Conservation (phyloP, 1,284 basidiomycete species). For the Chalciporus sp. region DNA sequence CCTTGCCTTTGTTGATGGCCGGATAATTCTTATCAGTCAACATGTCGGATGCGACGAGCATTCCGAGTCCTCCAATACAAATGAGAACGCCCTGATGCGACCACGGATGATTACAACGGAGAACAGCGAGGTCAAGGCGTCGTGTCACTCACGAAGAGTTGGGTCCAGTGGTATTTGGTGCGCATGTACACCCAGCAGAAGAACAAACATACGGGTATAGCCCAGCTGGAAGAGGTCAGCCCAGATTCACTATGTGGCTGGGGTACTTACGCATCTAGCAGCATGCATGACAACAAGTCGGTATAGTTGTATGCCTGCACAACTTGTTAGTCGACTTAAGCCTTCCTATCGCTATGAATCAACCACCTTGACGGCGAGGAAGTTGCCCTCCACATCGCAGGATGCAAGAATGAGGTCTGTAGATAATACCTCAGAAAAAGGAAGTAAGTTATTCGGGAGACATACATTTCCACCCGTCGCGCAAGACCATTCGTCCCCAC, state of each 20-base stretch:
- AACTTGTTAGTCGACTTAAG: not conserved
- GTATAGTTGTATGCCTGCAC: constrained; percentile 81
- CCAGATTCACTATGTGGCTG: not conserved
- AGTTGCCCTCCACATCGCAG: constrained; percentile 86
- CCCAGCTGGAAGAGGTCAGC: constrained; percentile 58
- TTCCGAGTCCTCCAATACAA: constrained; percentile 73
- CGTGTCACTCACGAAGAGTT: constrained; percentile 57
- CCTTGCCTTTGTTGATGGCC: constrained; percentile 68
- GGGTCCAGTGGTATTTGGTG: constrained; percentile 79
- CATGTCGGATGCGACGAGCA: constrained; percentile 75
- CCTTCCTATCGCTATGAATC: not conserved
- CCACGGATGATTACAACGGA: not conserved
- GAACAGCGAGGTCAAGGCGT: not conserved
- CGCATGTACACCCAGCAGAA: constrained; percentile 83
- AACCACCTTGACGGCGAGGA: constrained; percentile 72
- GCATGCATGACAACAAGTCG: constrained; percentile 82
- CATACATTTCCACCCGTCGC: constrained; percentile 86
- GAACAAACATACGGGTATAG: constrained; percentile 82
- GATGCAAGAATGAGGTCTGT: constrained; percentile 75
- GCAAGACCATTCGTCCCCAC: constrained; percentile 70
- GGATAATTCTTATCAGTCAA: constrained; percentile 71
- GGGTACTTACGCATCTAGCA: constrained; percentile 74
- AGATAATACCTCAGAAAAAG: constrained; percentile 2
- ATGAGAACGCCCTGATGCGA: constrained; percentile 64
- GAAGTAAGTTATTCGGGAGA: constrained; percentile 1